These are phyloP conservation scores for Poa pratensis DNA, from an alignment of 176 grass and related monocot genomes.

Conservation along the genomic window DNA sequence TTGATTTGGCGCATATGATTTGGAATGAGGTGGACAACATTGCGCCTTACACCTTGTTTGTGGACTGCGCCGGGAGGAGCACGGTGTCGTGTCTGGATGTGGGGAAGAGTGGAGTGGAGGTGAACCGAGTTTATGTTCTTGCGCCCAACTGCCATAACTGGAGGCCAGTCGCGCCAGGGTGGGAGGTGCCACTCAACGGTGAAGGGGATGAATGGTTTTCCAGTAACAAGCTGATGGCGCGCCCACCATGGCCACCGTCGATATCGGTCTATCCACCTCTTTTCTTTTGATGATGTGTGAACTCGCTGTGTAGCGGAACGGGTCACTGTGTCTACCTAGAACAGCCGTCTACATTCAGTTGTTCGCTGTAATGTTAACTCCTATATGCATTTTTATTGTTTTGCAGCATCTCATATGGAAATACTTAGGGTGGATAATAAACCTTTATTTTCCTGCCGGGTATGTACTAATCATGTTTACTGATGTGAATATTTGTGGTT, in stretches of 20 bases:
- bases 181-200: background rate
- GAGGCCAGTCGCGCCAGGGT: slow-evolving; percentile 15
- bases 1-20: slow-evolving; percentile 44
- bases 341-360: slow-evolving; percentile 1
- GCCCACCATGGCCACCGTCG: background rate
- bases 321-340: background rate
- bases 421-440: background rate
- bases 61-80: slow-evolving; percentile 38
- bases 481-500: background rate
- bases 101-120: slow-evolving; percentile 33
- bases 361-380: background rate
- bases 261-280: slow-evolving; percentile 47
- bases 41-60: slow-evolving; percentile 46
- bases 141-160: background rate
- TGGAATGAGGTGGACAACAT: slow-evolving; percentile 48
- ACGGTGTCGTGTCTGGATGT: slow-evolving; percentile 28
- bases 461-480: background rate
- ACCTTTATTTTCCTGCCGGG: background rate
- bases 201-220: background rate
- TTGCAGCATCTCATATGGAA: background rate
- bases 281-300: slow-evolving; percentile 40
- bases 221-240: background rate
- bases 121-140: slow-evolving; percentile 40
- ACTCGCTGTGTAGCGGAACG: background rate
- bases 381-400: too few relatives aligned